phyloP scores from a whole-genome alignment of 1,284 basidiomycete species.

The Naganishia sp. region DNA sequence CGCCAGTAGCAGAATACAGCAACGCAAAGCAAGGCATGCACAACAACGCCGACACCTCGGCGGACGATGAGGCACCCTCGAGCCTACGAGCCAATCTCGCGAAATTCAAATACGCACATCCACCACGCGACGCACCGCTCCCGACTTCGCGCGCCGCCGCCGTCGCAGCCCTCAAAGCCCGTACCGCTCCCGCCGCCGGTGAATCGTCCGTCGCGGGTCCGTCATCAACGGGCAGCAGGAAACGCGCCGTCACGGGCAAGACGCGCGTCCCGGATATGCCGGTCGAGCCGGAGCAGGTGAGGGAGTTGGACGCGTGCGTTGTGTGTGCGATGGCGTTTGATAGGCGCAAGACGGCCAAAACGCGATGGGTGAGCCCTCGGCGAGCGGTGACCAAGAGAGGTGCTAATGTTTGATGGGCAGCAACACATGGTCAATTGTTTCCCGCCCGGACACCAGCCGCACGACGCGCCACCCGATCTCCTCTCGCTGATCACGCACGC shows the following conservation, averaged over 20 bases:
- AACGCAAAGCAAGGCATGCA: neutral
- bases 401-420: neutral
- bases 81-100: constrained; percentile 1
- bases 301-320: constrained; percentile 30
- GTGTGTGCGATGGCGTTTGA: constrained; percentile 31
- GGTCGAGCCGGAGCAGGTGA: constrained; percentile 25
- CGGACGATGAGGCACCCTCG: neutral
- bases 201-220: neutral
- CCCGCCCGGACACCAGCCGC: neutral
- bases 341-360: constrained; percentile 28
- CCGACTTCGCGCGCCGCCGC: constrained; percentile 11
- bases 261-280: constrained; percentile 27
- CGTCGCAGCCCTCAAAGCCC: constrained; percentile 1
- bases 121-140: neutral
- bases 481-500: constrained; percentile 6
- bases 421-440: constrained; percentile 32
- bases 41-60: neutral
- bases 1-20: neutral
- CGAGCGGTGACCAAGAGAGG: neutral
- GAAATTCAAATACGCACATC: constrained; percentile 1
- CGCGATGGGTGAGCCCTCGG: constrained; percentile 33
- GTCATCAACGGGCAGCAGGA: neutral
- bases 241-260: constrained; percentile 5
- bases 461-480: constrained; percentile 4
- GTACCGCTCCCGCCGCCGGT: neutral